Base-by-base conservation (phyloP, 345 rosid species). In the Noccaea caerulescens region DNA sequence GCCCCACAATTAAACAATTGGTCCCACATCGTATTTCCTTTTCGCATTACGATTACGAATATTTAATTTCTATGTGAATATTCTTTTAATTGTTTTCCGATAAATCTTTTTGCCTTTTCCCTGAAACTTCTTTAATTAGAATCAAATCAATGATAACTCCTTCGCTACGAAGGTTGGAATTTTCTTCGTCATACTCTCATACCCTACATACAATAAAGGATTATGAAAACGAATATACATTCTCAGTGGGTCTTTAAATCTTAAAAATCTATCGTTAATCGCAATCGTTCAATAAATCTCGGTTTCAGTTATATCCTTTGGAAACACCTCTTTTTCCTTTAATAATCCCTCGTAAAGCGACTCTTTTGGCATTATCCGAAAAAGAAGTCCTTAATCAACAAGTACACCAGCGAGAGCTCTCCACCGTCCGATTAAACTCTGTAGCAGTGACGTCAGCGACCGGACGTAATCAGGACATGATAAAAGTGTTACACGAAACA, bases 371-470 rank as follows among this genome's bases (percentile, higher is more conserved):
- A 37, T 14, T 58, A 36, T 58, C 9, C 13, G 3, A 27, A 16
- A 18, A 20, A 16, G 6, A 0, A 11, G 3, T 46, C 30, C 0
- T 43, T 69, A 32, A 5, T 37, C 27, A 39, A 51, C 4, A 32
- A 30, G 39, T 20, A 20, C 56, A 23, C 23, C 32, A 16, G 10
- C 3, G 12, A 62, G 46, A 32, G 41, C 4, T 65, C 3, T 1
- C 6, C 34, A 65, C 72, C 77, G 58, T 73, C 59, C 60, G 44
- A 65, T 73, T 41, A 9, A 18, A 8, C 14, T 55, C 51, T 47
- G 25, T n/a, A 36, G 11, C n/a, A 38, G 0, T 54, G 57, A 55
- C 34, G 58, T 55, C 51, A 64, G 23, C 51, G 5, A 72, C 47
- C 47, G 34, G 23, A 63, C 50, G 62, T 45, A 54, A 46, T 14